Base-by-base conservation (phyloP, 129 eudicot species). In the Saussurea involucrata region DNA sequence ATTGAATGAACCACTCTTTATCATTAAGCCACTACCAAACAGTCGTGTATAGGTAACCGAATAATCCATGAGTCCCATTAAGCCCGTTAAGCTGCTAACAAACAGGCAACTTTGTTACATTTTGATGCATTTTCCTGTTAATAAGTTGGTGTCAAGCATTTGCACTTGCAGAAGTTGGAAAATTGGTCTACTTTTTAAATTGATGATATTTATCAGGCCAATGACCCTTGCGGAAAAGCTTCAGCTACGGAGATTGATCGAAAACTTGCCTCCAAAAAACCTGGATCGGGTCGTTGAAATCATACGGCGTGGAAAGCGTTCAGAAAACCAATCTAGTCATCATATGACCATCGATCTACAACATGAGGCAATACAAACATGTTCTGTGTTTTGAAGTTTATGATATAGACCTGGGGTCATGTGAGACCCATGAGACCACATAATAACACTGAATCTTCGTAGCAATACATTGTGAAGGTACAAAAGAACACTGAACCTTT, bases 201-300 rank as follows among this genome's bases (percentile, higher is more conserved):
- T 24, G 27, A 71, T 69, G 76, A 36, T 81, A 0, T 40, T 57
- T 66, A n/a, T 69, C 57, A 91, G 98, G 92, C 68, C 79, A 32
- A 89, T 94, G 98, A 87, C 90, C 6, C 83, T 37, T 28, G 42
- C 61, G 7, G 98, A 94, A 81, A 94, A 91, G 83, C 92, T 83
- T 37, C 82, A 84, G 15, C 90, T 94, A 63, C 82, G 69, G 24
- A 84, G 75, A 68, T 21, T 79, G 58, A 86, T 94, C 28, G 70
- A 80, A 81, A 83, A 89, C 6, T 78, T 94, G 17, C 92, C 90
- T 12, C 86, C 90, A 21, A 37, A 55, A 74, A 87, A 87, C 68
- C 83, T 94, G 57, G 86, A 83, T 13, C 96, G 92, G 49, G 88
- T 94, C 75, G 96, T 74, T 73, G 93, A 94, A 68, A 83, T 94